These are phyloP conservation scores for Trichoderma reesei DNA, from an alignment of 495 filamentous ascomycete genomes.

Conservation along the genomic window DNA sequence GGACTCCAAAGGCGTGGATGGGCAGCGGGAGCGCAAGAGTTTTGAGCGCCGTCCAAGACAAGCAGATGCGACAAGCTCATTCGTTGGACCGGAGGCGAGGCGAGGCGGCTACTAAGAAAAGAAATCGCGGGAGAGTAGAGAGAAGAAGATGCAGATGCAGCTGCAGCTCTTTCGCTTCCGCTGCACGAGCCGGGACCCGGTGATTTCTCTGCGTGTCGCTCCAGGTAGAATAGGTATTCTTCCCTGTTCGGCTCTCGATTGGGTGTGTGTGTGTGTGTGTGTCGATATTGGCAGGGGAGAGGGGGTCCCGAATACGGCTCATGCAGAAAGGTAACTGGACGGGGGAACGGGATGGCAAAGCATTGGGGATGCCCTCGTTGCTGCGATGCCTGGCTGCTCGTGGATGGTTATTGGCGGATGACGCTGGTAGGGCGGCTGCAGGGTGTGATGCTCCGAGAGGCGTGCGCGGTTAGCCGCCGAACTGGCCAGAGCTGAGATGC, in stretches of 20 bases:
- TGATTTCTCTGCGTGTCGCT: too few relatives aligned
- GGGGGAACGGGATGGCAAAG: too few relatives aligned
- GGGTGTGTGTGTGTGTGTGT: too few relatives aligned
- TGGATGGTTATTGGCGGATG: neutral
- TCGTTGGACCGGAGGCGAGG: neutral
- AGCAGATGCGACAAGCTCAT: slow-evolving; percentile 14
- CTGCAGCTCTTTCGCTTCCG: neutral
- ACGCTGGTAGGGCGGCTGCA: slow-evolving; percentile 4
- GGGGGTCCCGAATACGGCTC: too few relatives aligned
- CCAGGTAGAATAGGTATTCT: too few relatives aligned
- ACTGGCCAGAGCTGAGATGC: slow-evolving; percentile 4
- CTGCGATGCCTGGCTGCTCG: too few relatives aligned
- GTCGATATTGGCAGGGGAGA: too few relatives aligned
- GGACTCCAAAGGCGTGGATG: neutral
- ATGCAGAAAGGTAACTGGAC: too few relatives aligned
- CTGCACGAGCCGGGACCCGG: neutral
- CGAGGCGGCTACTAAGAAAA: neutral
- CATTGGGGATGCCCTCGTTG: too few relatives aligned
- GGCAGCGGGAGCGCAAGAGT: slow-evolving; percentile 32
- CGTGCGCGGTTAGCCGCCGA: slow-evolving; percentile 5
- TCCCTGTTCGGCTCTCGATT: too few relatives aligned
- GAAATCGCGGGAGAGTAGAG: neutral
- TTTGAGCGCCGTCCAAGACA: slow-evolving; percentile 43
- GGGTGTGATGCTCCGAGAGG: slow-evolving; percentile 2
- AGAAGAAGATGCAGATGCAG: neutral